Conservation (phyloP, 202 grass and related monocot species). For the Panicum hallii region DNA sequence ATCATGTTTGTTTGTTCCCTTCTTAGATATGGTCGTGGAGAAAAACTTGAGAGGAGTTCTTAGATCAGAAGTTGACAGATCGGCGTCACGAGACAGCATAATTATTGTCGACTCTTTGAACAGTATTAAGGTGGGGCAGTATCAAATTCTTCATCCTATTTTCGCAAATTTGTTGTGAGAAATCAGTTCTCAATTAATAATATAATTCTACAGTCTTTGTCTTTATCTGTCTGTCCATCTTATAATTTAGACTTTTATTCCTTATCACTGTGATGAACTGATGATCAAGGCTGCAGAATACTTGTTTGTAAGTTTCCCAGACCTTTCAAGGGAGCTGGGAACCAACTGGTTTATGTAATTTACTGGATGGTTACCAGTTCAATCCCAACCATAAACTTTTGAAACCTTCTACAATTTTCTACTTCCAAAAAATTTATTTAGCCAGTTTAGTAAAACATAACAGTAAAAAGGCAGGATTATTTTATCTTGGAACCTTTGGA, state of each 20-base stretch:
- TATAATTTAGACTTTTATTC: constrained; percentile 12
- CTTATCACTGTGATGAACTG: background rate
- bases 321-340: background rate
- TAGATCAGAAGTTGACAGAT: constrained; percentile 96
- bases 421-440: background rate
- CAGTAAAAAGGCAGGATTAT: background rate
- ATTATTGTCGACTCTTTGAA: constrained; percentile 92
- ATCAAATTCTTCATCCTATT: constrained; percentile 9
- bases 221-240: background rate
- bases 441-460: background rate
- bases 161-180: background rate
- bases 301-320: background rate
- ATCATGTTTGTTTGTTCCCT: constrained; percentile 12
- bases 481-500: no score
- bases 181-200: background rate
- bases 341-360: background rate
- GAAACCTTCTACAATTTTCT: background rate
- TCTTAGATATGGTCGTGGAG: constrained; percentile 86
- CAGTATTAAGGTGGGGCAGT: constrained; percentile 78
- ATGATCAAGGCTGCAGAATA: background rate
- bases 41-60: constrained; percentile 93
- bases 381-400: background rate
- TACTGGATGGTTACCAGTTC: background rate
- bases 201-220: background rate
- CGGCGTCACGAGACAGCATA: constrained; percentile 76